A percentile compares a stretch with the other conserved stretches of the same genome.
These are phyloP conservation scores for Suhomyces vadensis DNA, from an alignment of 805 yeast species.

Conservation along the genomic window DNA sequence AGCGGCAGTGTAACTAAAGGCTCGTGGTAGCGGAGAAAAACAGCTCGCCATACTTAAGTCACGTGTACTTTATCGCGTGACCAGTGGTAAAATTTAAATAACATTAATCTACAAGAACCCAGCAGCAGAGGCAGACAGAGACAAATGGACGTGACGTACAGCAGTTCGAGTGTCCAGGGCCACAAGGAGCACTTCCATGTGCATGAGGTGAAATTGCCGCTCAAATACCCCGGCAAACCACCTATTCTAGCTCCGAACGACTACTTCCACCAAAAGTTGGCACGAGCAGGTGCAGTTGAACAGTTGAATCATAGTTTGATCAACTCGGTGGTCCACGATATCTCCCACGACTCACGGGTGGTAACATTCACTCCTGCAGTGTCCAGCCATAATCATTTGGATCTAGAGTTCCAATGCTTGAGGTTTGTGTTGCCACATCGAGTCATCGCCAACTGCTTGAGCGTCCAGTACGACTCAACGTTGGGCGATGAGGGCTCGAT, in stretches of 20 bases:
- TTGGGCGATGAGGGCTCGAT: slow-evolving; percentile 28
- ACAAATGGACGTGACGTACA: slow-evolving; percentile 18
- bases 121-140: no score
- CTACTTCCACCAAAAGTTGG: slow-evolving; percentile 19
- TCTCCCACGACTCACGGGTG: slow-evolving; percentile 32
- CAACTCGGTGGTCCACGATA: slow-evolving; percentile 30
- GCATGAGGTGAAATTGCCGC: slow-evolving; percentile 22
- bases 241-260: slow-evolving; percentile 21
- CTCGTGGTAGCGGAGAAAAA: no score
- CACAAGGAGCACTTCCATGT: slow-evolving; percentile 18
- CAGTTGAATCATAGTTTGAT: slow-evolving; percentile 17
- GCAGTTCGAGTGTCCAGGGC: slow-evolving; percentile 22
- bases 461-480: slow-evolving; percentile 18
- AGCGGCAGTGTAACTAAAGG: no score
- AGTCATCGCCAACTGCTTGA: slow-evolving; percentile 14
- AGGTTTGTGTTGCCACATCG: slow-evolving; percentile 24
- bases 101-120: no score
- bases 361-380: slow-evolving; percentile 42
- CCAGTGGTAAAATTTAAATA: no score
- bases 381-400: slow-evolving; percentile 32
- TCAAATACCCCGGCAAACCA: slow-evolving; percentile 20
- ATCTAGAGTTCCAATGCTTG: slow-evolving; percentile 36
- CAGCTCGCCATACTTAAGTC: no score
- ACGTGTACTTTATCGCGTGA: no score
- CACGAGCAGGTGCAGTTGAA: slow-evolving; percentile 25